These are phyloP conservation scores for Cenchrus fungigraminus DNA, from an alignment of 176 grass and related monocot species.

Conservation along the genomic window DNA sequence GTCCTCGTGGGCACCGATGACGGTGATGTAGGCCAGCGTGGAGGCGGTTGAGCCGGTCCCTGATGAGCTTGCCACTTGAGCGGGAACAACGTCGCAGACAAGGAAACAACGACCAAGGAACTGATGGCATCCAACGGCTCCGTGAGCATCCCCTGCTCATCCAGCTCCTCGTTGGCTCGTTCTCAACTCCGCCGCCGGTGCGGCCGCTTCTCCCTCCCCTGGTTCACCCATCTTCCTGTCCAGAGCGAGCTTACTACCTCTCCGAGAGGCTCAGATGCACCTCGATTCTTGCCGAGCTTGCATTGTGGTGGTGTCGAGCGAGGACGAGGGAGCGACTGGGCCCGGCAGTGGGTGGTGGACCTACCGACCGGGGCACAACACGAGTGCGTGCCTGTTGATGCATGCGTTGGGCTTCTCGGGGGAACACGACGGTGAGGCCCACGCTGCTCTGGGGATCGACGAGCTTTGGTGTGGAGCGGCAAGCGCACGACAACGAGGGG, in stretches of 20 bases:
- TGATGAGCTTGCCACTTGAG: slow-evolving; percentile 78
- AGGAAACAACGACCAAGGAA: slow-evolving; percentile 47
- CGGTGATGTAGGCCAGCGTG: slow-evolving; percentile 56
- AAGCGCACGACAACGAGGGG: slow-evolving; percentile 29
- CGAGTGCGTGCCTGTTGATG: too few relatives aligned
- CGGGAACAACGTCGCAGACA: slow-evolving; percentile 67
- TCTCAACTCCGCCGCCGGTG: neutral
- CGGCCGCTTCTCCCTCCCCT: slow-evolving; percentile 20
- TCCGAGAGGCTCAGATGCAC: neutral
- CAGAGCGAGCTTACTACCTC: neutral
- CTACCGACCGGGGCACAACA: too few relatives aligned
- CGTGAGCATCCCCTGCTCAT: slow-evolving; percentile 38
- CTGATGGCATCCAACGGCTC: slow-evolving; percentile 42
- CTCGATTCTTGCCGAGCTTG: slow-evolving; percentile 13
- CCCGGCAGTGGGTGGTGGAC: too few relatives aligned
- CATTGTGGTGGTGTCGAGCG: too few relatives aligned
- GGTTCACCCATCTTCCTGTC: slow-evolving; percentile 46
- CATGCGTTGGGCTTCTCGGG: too few relatives aligned
- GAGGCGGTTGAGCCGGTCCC: slow-evolving; percentile 68
- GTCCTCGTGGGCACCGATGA: neutral
- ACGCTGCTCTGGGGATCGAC: too few relatives aligned
- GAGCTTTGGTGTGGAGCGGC: slow-evolving; percentile 38
- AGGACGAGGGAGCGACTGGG: too few relatives aligned
- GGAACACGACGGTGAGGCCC: too few relatives aligned
- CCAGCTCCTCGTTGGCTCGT: slow-evolving; percentile 31